Conservation (phyloP, 345 rosid species). For the Ceriops tagal region DNA sequence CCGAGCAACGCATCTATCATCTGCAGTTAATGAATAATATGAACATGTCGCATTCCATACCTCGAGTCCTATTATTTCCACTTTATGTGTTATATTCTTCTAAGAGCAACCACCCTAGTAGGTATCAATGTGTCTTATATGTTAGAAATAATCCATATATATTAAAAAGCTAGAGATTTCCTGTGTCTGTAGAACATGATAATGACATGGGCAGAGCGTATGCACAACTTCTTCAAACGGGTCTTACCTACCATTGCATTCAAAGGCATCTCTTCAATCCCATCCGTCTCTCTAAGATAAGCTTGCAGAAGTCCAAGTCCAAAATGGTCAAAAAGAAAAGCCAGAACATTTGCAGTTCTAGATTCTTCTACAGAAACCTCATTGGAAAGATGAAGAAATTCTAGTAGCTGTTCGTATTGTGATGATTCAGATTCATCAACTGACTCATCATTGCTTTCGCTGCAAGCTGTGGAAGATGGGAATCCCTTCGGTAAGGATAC, state of each 20-base stretch:
- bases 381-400: conserved; percentile 80
- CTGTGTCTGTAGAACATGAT: no score
- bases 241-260: conserved; percentile 95
- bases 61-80: not conserved
- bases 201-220: not conserved
- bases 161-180: not conserved
- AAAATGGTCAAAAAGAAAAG: conserved; percentile 84
- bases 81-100: not conserved
- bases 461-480: conserved; percentile 53
- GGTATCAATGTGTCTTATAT: not conserved
- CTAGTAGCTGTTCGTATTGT: conserved; percentile 79
- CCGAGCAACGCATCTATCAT: conserved; percentile 75
- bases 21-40: conserved; percentile 33
- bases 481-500: conserved; percentile 68
- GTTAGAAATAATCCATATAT: not conserved
- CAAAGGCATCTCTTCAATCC: conserved; percentile 63
- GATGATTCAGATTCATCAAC: conserved; percentile 83
- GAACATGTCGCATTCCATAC: conserved; percentile 5
- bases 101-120: not conserved
- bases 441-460: conserved; percentile 83
- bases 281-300: conserved; percentile 67
- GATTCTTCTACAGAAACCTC: conserved; percentile 75
- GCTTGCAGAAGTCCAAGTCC: conserved; percentile 78
- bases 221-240: conserved; percentile 9
- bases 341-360: conserved; percentile 59